Base-by-base conservation (phyloP, 139 green algal species). In the Chlorella sp. region DNA sequence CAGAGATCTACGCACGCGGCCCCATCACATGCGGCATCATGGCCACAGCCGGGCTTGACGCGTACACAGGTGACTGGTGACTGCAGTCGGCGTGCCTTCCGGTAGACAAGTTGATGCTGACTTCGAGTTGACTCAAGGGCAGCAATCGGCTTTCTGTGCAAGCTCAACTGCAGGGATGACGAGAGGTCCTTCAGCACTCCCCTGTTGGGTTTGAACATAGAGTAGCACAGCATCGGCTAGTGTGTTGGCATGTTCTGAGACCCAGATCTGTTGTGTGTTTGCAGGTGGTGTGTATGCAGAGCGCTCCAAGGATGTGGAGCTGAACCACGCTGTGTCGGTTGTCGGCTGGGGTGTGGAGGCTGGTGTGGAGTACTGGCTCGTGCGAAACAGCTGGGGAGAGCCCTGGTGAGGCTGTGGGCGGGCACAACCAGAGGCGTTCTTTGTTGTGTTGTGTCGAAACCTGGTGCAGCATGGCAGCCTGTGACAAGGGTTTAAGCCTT, bases 311-410 rank as follows among this genome's bases (percentile, higher is more conserved):
- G 31, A 71, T 32, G 65, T 74, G 0, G 0, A 68, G 26, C 84
- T 88, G 69, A 96, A 97, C 85, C 93, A 97, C 75, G 84, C 96
- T 51, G 80, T 97, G 55, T 84, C 68, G 32, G 86, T 97, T 0
- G 82, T 96, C 22, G 93, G 93, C 42, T 97, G 91, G 91, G 90
- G 87, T 24, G 77, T 87, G 22, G 82, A 94, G 49, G 77, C 86
- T 17, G 88, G 79, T 31, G 80, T 87, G 1, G 84, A 93, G 69
- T 91, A 87, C 80, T 96, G 91, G 91, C 70, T 90, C 49, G 77
- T 89, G 27, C 72, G 81, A 26, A 87, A 89, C 74, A 79, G 51
- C 0, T 72, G 51, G 55, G 26, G 51, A 55, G 10, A 55, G 42
- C 42, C 42, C 42, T 55, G 42, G 10, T 55, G n/a, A n/a, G n/a